These are phyloP conservation scores for Kockiozyma suomiensis DNA, from an alignment of 805 yeast genomes.

Conservation along the genomic window DNA sequence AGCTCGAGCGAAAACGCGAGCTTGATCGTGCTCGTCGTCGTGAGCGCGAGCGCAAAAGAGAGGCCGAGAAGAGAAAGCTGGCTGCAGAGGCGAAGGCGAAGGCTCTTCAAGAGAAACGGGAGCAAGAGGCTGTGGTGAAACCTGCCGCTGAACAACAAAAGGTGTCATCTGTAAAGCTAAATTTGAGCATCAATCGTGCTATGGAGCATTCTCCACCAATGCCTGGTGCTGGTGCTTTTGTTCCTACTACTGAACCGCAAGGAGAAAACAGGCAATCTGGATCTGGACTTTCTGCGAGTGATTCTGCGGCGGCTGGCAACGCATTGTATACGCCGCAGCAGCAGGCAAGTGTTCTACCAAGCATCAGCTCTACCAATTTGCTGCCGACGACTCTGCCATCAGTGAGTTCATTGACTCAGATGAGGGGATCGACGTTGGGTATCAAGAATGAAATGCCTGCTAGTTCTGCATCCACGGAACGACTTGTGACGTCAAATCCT, in stretches of 20 bases:
- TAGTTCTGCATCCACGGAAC: not conserved
- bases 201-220: no score
- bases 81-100: slow-evolving; percentile 11
- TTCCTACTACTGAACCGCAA: no score
- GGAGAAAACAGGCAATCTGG: no score
- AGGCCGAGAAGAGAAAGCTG: slow-evolving; percentile 14
- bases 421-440: no score
- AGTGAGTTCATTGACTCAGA: slow-evolving; percentile 1
- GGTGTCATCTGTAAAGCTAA: no score
- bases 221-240: no score
- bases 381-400: not conserved
- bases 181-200: no score
- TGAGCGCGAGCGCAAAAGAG: slow-evolving; percentile 31
- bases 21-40: slow-evolving; percentile 25
- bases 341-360: no score
- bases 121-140: not conserved
- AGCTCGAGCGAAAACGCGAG: slow-evolving; percentile 26
- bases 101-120: slow-evolving; percentile 4
- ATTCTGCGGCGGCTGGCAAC: no score
- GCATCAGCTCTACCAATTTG: not conserved
- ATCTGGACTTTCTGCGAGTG: no score
- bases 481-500: not conserved
- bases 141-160: not conserved
- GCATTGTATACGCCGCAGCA: no score
- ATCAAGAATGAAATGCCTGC: not conserved